A percentile compares a stretch with the other conserved stretches of the same genome.
These are phyloP conservation scores for Porogramme epimiltina DNA, from an alignment of 1,284 basidiomycete genomes.

Conservation along the genomic window DNA sequence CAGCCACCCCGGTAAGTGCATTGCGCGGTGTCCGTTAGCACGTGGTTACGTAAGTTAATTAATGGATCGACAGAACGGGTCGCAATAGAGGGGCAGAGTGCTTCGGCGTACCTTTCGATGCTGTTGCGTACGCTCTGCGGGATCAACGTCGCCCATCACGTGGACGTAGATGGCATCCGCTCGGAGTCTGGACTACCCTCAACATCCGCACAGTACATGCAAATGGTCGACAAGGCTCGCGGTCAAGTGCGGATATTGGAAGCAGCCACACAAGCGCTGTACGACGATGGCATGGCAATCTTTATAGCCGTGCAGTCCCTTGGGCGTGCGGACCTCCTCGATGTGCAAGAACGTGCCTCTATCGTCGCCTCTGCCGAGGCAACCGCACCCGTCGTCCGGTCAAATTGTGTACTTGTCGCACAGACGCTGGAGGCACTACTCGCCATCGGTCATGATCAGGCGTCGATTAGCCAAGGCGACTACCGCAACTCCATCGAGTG, in stretches of 20 bases:
- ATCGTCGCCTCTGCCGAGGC: constrained; percentile 27
- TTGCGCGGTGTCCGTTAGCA: background rate
- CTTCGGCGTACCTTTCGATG: constrained; percentile 54
- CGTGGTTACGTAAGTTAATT: constrained; percentile 7
- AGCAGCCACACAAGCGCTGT: constrained; percentile 65
- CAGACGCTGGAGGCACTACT: constrained; percentile 64
- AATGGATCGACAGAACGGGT: constrained; percentile 25
- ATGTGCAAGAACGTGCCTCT: constrained; percentile 4
- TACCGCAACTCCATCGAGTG: constrained; percentile 74
- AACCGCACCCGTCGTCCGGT: constrained; percentile 31
- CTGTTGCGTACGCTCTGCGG: constrained; percentile 63
- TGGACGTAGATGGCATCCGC: constrained; percentile 75
- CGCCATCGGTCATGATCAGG: constrained; percentile 68
- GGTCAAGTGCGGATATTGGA: constrained; percentile 70
- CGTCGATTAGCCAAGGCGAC: constrained; percentile 63
- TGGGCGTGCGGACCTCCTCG: constrained; percentile 10
- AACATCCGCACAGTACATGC: constrained; percentile 52
- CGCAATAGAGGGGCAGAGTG: constrained; percentile 40
- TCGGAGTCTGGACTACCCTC: constrained; percentile 43
- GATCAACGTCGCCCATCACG: constrained; percentile 74
- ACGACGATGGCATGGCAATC: constrained; percentile 65
- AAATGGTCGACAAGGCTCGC: constrained; percentile 67
- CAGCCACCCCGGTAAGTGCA: constrained; percentile 22
- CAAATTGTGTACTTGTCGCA: constrained; percentile 47
- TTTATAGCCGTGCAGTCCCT: constrained; percentile 55